Evolutionary conservation across 2,329 filamentous ascomycete species (phyloP), one percentile per base, ranked within the genome.

Genomic region (Nemania sp.): DNA sequence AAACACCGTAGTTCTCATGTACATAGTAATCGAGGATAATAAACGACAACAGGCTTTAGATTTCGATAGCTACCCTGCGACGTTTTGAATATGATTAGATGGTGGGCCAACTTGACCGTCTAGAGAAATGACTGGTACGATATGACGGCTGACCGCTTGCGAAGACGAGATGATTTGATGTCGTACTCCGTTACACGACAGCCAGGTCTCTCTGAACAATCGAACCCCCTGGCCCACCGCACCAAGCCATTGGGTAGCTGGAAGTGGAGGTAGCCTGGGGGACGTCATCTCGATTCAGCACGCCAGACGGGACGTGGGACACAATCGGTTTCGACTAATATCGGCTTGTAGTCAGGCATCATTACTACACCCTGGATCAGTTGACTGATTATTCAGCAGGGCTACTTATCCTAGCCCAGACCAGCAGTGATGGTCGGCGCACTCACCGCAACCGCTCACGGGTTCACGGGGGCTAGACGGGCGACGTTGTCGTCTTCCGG

Each of bases 111-210:
- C 41, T 47, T 53, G 51, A 66, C 69, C 67, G 71, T 69, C 72
- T 68, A 69, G 54, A 63, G 59, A 38, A 65, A 65, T 74, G 74
- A 74, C 72, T 74, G 51, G 51, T 13, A 32, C 51, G 73, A 74
- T 62, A 72, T 43, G 57, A 41, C 61, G 57, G 68, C 70, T 67
- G 71, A 61, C 67, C 66, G 68, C 71, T 74, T 70, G 70, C 70
- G 73, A 60, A 70, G 71, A 73, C 71, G 63, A 71, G 64, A 72
- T 69, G 73, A 71, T 67, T 67, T 70, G 27, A 67, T 70, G 66
- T 71, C 63, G 71, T 75, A 49, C 62, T 53, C 32, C 52, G 77
- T 78, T 73, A 69, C 76, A 78, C 77, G 64, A 67, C 75, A 72
- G 72, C 68, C 68, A 68, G 69, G 71, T 75, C 68, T 71, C 73